phyloP scores from a whole-genome alignment of 192 early-diverging fungal species.

The Coemansia sp. region DNA sequence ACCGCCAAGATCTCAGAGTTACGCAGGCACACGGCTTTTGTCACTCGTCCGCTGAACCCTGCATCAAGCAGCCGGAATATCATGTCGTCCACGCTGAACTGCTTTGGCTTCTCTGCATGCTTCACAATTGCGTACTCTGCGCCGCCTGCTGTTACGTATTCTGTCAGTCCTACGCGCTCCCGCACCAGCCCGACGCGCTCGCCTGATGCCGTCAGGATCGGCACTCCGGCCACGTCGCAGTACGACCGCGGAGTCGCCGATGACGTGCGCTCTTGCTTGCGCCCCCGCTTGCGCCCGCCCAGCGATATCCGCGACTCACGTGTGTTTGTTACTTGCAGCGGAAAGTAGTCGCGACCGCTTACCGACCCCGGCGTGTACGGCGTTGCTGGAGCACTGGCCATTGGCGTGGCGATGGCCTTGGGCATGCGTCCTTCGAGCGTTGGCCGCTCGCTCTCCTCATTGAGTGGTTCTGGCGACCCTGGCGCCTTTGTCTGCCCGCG shows the following conservation, averaged over 20 bases:
- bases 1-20: conserved; percentile 83
- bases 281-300: conserved; percentile 12
- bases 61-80: conserved; percentile 81
- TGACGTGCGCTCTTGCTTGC: not conserved
- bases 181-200: conserved; percentile 32
- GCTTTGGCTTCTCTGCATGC: conserved; percentile 58
- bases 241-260: conserved; percentile 40
- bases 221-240: conserved; percentile 48
- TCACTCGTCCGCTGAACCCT: conserved; percentile 68
- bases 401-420: not conserved
- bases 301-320: conserved; percentile 54
- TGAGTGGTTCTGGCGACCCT: not conserved
- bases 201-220: conserved; percentile 45
- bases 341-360: conserved; percentile 40
- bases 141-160: conserved; percentile 54
- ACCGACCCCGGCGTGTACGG: conserved; percentile 39
- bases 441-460: conserved; percentile 13
- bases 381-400: conserved; percentile 28
- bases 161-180: conserved; percentile 41
- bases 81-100: conserved; percentile 80
- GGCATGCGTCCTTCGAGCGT: conserved; percentile 29
- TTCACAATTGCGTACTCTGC: conserved; percentile 50
- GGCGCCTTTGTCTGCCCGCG: conserved; percentile 18
- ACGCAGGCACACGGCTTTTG: conserved; percentile 80
- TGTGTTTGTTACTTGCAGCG: conserved; percentile 38